phyloP scores from a whole-genome alignment of 257 asterid genomes.

The Solanum peruvianum region DNA sequence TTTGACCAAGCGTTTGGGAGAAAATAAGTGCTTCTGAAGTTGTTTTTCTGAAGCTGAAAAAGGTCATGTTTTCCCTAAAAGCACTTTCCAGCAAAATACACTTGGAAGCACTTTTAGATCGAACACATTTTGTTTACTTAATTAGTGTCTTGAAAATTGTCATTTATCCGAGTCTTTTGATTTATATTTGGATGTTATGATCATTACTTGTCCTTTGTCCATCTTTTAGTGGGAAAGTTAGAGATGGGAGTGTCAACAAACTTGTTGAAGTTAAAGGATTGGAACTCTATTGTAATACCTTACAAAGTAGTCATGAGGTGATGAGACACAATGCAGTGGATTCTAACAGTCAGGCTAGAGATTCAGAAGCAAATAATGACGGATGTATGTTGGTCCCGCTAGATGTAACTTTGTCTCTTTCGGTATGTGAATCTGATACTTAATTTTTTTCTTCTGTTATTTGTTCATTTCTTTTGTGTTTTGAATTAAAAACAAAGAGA shows the following conservation, averaged over 20 bases:
- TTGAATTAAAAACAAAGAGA: neutral
- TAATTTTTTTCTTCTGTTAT: neutral
- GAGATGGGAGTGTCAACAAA: slow-evolving; percentile 85
- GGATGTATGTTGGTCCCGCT: slow-evolving; percentile 51
- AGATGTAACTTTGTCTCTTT: slow-evolving; percentile 51
- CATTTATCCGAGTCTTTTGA: neutral
- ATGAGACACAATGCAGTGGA: slow-evolving; percentile 10
- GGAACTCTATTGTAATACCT: slow-evolving; percentile 57
- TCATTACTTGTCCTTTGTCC: slow-evolving; percentile 21
- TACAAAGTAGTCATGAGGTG: slow-evolving; percentile 26
- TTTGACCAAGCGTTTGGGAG: neutral
- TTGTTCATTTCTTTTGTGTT: neutral
- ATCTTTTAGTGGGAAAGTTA: slow-evolving; percentile 44
- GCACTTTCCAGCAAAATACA: neutral
- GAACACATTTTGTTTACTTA: neutral
- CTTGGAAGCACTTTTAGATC: neutral
- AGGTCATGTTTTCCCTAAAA: neutral
- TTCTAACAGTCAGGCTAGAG: slow-evolving; percentile 20
- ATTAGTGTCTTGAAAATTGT: neutral
- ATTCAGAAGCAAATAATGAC: slow-evolving; percentile 21
- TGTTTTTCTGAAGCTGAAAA: neutral
- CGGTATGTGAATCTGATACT: slow-evolving; percentile 37
- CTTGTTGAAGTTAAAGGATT: slow-evolving; percentile 65
- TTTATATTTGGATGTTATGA: neutral
- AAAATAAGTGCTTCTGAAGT: neutral